Base-by-base conservation (phyloP, 1,139 yeast genomes). In the Saccharomycopsis hybrid region DNA sequence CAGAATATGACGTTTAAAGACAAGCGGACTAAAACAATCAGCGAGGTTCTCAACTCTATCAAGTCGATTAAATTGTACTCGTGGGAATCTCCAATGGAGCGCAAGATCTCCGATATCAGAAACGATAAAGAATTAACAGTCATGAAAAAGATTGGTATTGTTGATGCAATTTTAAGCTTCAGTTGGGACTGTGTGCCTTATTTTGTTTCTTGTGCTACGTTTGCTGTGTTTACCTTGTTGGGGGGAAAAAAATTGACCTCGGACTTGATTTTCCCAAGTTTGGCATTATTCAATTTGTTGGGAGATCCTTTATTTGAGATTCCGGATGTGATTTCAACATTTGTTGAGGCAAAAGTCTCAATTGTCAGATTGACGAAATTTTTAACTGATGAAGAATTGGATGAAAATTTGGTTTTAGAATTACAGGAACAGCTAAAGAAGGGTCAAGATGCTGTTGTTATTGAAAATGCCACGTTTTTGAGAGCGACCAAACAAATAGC, bases 31-130 rank as follows among this genome's bases (percentile, higher is more conserved):
- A 68, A 72, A 32, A 63, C 73, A 33, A 79, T 83, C 9, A 73
- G 79, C 28, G 90, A 83, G 58, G 73, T 84, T 9, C 62, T 84
- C 52, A 72, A 78, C 39, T 76, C 82, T 48, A 80, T 84, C 54
- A 84, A 83, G 59, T 76, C 85, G 51, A 74, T 85, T 55, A 85
- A 85, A 62, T 68, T 85, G 24, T 84, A 84, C 57, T 82, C 87
- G 1, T 84, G 90, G 88, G 94, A 85, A 60, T 65, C 66, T 24
- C 82, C 90, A 18, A 77, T 82, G 75, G 61, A 80, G 38, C 66
- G 70, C 9, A 74, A 77, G 41, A 62, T 80, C 3, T 58, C 66
- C 5, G 73, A 73, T 48, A 70, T 76, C 30, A 72, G 85, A 65
- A 76, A 79, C 54, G 70, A 73, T 46, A 62, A 72, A 51, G 85